These are phyloP conservation scores for Acer saccharum DNA, from an alignment of 345 rosid species.

Conservation along the genomic window DNA sequence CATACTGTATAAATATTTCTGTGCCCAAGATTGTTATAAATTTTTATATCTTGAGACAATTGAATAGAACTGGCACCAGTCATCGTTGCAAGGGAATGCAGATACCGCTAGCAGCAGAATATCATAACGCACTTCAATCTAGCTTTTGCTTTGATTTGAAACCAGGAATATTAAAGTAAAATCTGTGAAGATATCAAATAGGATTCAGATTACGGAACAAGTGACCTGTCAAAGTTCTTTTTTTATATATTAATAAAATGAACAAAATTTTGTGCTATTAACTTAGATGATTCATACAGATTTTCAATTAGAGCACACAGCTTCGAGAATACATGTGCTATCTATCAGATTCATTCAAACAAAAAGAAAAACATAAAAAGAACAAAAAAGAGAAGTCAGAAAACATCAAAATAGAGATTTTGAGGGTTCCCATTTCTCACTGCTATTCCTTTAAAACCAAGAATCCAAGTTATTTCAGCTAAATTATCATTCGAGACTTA, in stretches of 20 bases:
- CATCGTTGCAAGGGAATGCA: constrained; percentile 41
- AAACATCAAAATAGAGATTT: neutral
- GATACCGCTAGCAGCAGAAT: constrained; percentile 17
- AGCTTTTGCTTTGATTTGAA: neutral
- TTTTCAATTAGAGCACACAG: neutral
- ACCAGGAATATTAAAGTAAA: neutral
- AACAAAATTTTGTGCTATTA: neutral
- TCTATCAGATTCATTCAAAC: no score
- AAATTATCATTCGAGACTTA: neutral
- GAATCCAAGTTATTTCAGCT: neutral
- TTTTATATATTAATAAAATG: neutral
- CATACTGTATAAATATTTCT: constrained; percentile 37
- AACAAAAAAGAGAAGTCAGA: no score
- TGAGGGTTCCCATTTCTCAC: neutral
- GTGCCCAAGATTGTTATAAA: constrained; percentile 41
- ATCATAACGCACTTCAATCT: constrained; percentile 15
- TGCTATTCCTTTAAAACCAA: neutral
- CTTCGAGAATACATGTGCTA: no score
- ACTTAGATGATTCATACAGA: neutral
- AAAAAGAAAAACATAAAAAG: neutral
- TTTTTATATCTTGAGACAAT: constrained; percentile 51
- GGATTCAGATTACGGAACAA: neutral
- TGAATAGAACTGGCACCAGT: constrained; percentile 48
- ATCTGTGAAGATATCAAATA: neutral
- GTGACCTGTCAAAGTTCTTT: constrained; percentile 5